Conservation (phyloP, 345 rosid species). For the Ceriops tagal region DNA sequence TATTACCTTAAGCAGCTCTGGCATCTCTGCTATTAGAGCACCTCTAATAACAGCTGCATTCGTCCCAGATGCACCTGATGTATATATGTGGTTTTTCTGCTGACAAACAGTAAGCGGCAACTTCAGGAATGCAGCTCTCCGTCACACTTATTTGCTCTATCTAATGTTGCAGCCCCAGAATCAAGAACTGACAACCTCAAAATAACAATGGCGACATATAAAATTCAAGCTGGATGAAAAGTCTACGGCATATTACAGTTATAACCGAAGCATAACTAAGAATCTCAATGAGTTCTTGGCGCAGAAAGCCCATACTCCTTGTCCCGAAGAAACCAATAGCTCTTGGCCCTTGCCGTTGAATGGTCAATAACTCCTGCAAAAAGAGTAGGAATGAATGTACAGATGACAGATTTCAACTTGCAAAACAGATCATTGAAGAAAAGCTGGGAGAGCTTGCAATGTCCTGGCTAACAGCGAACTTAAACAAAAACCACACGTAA, state of each 20-base stretch:
- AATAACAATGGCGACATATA: not conserved
- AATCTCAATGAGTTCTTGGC: constrained; percentile 94
- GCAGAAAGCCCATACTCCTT: constrained; percentile 98
- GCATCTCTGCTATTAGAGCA: constrained; percentile 91
- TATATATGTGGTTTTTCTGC: constrained; percentile 96
- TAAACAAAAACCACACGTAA: too few relatives aligned
- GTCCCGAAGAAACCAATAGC: constrained; percentile 95
- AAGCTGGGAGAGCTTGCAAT: too few relatives aligned
- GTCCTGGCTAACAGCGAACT: too few relatives aligned
- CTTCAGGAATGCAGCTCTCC: constrained; percentile 17
- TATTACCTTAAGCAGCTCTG: constrained; percentile 84
- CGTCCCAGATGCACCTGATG: constrained; percentile 98
- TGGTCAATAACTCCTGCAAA: constrained; percentile 87
- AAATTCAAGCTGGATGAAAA: not conserved
- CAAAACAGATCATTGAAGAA: not conserved
- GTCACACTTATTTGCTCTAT: not conserved
- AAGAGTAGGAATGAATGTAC: not conserved
- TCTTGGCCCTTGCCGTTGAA: constrained; percentile 99
- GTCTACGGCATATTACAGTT: constrained; percentile 54
- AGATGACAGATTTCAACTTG: not conserved
- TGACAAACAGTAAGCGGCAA: constrained; percentile 13
- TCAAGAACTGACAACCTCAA: constrained; percentile 9
- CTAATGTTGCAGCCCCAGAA: not conserved
- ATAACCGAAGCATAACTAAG: constrained; percentile 99
- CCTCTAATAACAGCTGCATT: constrained; percentile 99